Evolutionary conservation across 2,329 filamentous ascomycete genomes (phyloP).

Genomic region (Penicillium sp.): DNA sequence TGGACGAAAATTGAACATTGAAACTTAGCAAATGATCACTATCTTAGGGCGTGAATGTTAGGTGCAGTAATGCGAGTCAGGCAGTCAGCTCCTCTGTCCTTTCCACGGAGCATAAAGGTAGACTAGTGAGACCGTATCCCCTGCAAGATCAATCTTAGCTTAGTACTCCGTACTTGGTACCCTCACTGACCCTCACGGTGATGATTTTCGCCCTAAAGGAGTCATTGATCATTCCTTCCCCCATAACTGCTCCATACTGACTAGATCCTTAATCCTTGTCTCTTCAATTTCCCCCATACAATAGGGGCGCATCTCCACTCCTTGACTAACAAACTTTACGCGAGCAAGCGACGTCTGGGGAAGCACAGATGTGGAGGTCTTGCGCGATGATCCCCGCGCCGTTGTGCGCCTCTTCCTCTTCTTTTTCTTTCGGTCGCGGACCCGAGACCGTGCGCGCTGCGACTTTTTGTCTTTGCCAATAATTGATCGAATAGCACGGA

Average conservation of each 20-base stretch:
- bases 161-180: not conserved
- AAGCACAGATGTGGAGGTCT: constrained; percentile 22
- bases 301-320: constrained; percentile 1
- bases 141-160: not conserved
- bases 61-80: not conserved
- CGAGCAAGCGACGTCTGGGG: constrained; percentile 19
- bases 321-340: not conserved
- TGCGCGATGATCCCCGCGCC: constrained; percentile 15
- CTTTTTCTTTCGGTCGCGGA: not conserved
- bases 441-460: not conserved
- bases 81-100: not conserved
- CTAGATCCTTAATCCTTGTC: not conserved
- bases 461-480: no score
- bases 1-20: not conserved
- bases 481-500: not conserved
- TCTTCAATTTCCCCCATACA: constrained; percentile 4
- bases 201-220: not conserved
- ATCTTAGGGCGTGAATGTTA: not conserved
- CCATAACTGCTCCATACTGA: not conserved
- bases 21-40: not conserved
- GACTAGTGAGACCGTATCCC: not conserved
- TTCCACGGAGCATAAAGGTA: not conserved
- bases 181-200: not conserved
- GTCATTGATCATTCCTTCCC: not conserved
- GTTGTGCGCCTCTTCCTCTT: constrained; percentile 17